phyloP scores from a whole-genome alignment of 2,329 filamentous ascomycete species.

The Aspergillus amoenus region DNA sequence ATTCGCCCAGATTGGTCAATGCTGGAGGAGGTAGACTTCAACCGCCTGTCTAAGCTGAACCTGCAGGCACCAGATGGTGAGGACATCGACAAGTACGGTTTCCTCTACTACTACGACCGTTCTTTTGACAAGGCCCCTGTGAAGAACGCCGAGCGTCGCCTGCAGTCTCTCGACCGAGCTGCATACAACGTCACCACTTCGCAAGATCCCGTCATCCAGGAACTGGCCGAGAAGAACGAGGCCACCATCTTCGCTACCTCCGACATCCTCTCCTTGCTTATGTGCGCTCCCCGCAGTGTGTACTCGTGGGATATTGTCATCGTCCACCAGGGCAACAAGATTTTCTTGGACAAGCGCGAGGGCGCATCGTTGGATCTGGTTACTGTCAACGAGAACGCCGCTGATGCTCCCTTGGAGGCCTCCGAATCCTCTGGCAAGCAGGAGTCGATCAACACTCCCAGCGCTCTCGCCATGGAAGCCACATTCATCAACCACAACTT shows the following conservation, averaged over 20 bases:
- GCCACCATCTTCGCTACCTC: constrained; percentile 96
- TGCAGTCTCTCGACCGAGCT: constrained; percentile 85
- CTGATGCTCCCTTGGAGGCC: constrained; percentile 87
- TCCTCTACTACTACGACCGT: constrained; percentile 98
- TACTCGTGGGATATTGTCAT: constrained; percentile 99
- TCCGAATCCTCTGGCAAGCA: constrained; percentile 72
- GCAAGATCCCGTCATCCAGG: constrained; percentile 93
- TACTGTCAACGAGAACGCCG: constrained; percentile 98
- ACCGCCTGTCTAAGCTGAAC: constrained; percentile 91
- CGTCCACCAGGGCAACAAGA: constrained; percentile 87
- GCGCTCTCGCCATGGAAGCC: constrained; percentile 88
- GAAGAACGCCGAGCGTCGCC: constrained; percentile 82
- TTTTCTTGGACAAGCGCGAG: constrained; percentile 98
- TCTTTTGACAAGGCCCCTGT: constrained; percentile 91
- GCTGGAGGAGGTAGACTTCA: constrained; percentile 98
- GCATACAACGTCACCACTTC: constrained; percentile 98
- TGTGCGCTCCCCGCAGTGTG: constrained; percentile 94
- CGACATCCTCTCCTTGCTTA: constrained; percentile 97
- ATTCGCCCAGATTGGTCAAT: constrained; percentile 95
- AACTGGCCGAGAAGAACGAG: constrained; percentile 92
- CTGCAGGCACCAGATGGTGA: constrained; percentile 92
- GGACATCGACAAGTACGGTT: constrained; percentile 92
- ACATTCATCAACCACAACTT: constrained; percentile 99
- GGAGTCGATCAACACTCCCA: constrained; percentile 92
- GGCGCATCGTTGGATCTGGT: constrained; percentile 94